Conservation (phyloP, 345 rosid genomes). For the Citrus australasica region DNA sequence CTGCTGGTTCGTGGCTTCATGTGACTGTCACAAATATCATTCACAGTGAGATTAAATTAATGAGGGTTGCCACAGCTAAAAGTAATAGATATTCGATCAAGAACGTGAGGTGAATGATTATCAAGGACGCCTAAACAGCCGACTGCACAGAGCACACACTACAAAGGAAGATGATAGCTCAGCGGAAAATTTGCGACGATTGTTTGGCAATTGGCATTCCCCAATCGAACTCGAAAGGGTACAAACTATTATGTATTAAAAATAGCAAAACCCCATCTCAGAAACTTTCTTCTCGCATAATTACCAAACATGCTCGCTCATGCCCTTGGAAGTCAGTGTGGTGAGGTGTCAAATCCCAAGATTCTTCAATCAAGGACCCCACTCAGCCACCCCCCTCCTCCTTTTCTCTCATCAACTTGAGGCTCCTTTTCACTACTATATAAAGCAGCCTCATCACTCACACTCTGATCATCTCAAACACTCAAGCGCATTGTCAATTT, state of each 20-base stretch:
- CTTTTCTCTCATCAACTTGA: neutral
- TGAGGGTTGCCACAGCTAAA: neutral
- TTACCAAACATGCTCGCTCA: conserved; percentile 20
- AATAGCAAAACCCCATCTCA: neutral
- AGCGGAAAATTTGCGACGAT: conserved; percentile 17
- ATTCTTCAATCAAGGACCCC: conserved; percentile 18
- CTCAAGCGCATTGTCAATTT: neutral
- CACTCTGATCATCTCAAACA: conserved; percentile 14
- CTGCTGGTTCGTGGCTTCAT: neutral
- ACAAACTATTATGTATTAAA: neutral
- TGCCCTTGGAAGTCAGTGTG: conserved; percentile 24
- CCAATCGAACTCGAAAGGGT: neutral
- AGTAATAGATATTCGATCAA: neutral
- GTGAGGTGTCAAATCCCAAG: conserved; percentile 44
- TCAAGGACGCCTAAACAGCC: conserved; percentile 12
- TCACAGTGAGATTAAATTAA: neutral
- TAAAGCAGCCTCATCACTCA: conserved; percentile 24
- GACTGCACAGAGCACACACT: conserved; percentile 38
- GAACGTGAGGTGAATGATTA: conserved; percentile 23
- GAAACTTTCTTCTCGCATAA: conserved; percentile 8
- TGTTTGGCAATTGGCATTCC: conserved; percentile 8
- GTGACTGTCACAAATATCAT: neutral
- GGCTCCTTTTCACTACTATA: conserved; percentile 26
- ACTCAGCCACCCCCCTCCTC: neutral
- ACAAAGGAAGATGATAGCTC: conserved; percentile 21